Evolutionary conservation across 2,329 filamentous ascomycete species (phyloP), one percentile per base, ranked within the genome.

Genomic region (Emericellopsis atlantica): DNA sequence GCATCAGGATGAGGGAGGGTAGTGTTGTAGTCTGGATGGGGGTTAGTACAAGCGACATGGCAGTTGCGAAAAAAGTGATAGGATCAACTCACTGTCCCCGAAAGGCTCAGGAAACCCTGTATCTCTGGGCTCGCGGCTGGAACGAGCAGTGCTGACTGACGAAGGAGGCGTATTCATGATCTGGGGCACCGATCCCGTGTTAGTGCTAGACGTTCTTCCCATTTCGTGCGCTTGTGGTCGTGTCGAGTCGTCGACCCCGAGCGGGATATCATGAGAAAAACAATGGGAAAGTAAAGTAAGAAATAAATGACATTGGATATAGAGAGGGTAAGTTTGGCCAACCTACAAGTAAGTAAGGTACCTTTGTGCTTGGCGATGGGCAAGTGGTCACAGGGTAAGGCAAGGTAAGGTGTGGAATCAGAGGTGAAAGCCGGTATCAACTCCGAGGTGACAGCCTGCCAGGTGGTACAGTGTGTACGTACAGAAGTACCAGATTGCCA

Each of bases 1-100:
- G 77, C 77, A 15, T 78, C 74, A 18, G 77, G 77, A 45, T 81
- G 76, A 16, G 72, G 73, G 14, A 75, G 61, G 3, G 75, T 77
- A 12, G 77, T 81, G 49, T 78, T 81, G 45, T 69, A 64, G 36
- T 56, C 69, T 70, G 44, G 3, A 29, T 15, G 29, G 11, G 11
- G 11, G 34, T 36, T 11, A 22, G 36, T 9, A 10, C 15, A 18
- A 11, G 6, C 4, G 6, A 33, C 38, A 21, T 21, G 32, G 6
- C 37, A 6, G 23, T 23, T 11, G 12, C 22, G 18, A 18, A 22
- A 22, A 39, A 21, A 24, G n/a, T 15, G 23, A 39, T 32, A 8
- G 16, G 7, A 26, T 24, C 15, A 15, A 59, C 65, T 51, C 50
- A 72, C 69, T 52, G 41, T 59, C 62, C 41, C 64, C 64, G 36